Base-by-base conservation (phyloP, 805 yeast species). In the Torulaspora quercuum region DNA sequence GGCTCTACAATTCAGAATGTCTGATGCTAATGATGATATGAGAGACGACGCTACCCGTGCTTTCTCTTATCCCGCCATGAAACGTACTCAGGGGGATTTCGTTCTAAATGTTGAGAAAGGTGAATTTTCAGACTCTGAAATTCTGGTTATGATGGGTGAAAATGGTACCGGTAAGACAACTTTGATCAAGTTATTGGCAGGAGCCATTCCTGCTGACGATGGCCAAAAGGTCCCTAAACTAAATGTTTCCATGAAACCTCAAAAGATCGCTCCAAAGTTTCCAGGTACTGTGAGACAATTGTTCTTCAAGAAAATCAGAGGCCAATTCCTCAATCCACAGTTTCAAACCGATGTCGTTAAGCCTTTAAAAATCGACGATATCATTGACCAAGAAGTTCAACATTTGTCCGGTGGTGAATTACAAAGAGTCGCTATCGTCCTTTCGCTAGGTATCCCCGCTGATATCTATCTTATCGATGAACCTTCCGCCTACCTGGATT, bases 161-260 rank as follows among this genome's bases (percentile, higher is more conserved):
- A 92, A 92, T 65, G 99, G 99, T 71, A 92, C 98, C 12, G 99
- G 99, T 72, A 92, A 92, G 71, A 92, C 99, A 26, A 92, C 99
- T 10, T 81, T 92, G 72, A 90, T 97, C 76, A 85, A 83, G 64
- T 70, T 92, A 56, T 73, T 92, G 56, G 97, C 99, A 14, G 98
- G 97, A 59, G 87, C 87, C 17, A 73, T 86, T 50, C 73, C 82
- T 33, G 90, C 98, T 20, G 98, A 92, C 66, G 76, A 75, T 50
- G 86, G 86, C 40, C 82, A 82, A 30, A 78, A 79, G 58, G 80
- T 86, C 44, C 97, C 97, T 33, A 82, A 84, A 62, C 69, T 92
- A 65, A 87, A 85, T 58, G 92, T 92, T 38, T 83, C 95, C 37
- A 89, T 92, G 96, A 92, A 92, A 69, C 99, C 99, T 27, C 99